Percentiles rank a stretch among this genome's conserved stretches.
phyloP scores from a whole-genome alignment of 2,329 filamentous ascomycete genomes.

The Colletotrichum echinochloae region DNA sequence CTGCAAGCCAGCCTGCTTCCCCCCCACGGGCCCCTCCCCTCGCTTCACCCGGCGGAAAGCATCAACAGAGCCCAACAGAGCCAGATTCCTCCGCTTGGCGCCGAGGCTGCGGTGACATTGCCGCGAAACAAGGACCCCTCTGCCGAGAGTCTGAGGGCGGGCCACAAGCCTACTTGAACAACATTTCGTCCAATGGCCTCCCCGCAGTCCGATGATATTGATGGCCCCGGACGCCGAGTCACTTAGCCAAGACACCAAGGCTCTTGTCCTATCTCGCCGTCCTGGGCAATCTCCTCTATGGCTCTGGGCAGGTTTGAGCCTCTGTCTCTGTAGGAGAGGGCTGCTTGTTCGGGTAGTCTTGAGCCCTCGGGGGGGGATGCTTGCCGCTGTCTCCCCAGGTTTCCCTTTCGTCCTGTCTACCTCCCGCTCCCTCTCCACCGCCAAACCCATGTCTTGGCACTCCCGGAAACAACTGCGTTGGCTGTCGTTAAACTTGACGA shows the following conservation, averaged over 20 bases:
- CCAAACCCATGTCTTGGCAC: slow-evolving; percentile 16
- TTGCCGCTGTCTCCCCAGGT: background rate
- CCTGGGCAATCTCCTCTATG: slow-evolving; percentile 26
- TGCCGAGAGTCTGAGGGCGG: slow-evolving; percentile 26
- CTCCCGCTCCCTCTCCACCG: slow-evolving; percentile 11
- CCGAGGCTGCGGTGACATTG: slow-evolving; percentile 28
- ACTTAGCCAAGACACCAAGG: slow-evolving; percentile 26
- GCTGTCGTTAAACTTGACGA: background rate
- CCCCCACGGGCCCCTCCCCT: background rate
- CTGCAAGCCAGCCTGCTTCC: background rate
- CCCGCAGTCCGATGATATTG: background rate
- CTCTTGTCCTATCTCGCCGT: slow-evolving; percentile 25
- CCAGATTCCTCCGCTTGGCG: slow-evolving; percentile 30
- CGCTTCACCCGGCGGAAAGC: slow-evolving; percentile 9
- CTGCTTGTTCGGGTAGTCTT: slow-evolving; percentile 19
- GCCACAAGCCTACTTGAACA: slow-evolving; percentile 1
- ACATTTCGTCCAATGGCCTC: slow-evolving; percentile 8
- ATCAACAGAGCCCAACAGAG: background rate
- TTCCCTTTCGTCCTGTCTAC: slow-evolving; percentile 5
- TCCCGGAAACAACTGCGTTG: background rate
- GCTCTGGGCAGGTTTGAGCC: slow-evolving; percentile 25
- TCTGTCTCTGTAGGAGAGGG: background rate
- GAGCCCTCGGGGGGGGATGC: background rate
- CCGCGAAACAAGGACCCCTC: slow-evolving; percentile 23
- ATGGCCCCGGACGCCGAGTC: slow-evolving; percentile 16